Evolutionary conservation across 148 eudicot species (phyloP).

Genomic region (Bassia scoparia): DNA sequence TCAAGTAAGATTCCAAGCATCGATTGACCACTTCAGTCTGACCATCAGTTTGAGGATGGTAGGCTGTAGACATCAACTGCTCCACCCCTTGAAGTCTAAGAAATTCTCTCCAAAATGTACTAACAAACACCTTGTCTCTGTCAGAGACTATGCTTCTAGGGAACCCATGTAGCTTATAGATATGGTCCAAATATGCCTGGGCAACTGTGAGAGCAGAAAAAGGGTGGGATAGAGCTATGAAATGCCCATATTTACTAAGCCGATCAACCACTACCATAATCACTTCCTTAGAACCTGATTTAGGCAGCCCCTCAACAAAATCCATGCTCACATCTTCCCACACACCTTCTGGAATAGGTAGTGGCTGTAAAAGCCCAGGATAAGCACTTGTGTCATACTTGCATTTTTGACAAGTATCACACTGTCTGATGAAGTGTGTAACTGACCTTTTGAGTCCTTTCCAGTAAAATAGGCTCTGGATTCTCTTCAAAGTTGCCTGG

Average conservation of each 20-base stretch:
- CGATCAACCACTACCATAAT: conserved; percentile 4
- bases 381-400: not conserved
- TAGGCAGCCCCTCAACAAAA: not conserved
- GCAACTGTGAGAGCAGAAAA: not conserved
- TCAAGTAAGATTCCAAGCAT: conserved; percentile 1
- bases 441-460: not conserved
- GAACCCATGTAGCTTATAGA: not conserved
- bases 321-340: not conserved
- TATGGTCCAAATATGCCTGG: not conserved
- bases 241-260: not conserved
- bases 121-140: not conserved
- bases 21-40: not conserved
- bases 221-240: not conserved
- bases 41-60: conserved; percentile 13
- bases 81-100: not conserved
- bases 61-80: not conserved
- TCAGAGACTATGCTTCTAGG: not conserved
- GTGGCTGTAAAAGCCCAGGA: not conserved
- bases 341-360: no score
- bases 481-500: not conserved
- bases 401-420: not conserved
- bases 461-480: not conserved
- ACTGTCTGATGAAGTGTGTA: not conserved
- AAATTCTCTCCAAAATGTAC: conserved; percentile 3
- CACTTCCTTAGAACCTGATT: not conserved